Evolutionary conservation across 1,139 yeast species (phyloP).

Genomic region (Candida dubliniensis): DNA sequence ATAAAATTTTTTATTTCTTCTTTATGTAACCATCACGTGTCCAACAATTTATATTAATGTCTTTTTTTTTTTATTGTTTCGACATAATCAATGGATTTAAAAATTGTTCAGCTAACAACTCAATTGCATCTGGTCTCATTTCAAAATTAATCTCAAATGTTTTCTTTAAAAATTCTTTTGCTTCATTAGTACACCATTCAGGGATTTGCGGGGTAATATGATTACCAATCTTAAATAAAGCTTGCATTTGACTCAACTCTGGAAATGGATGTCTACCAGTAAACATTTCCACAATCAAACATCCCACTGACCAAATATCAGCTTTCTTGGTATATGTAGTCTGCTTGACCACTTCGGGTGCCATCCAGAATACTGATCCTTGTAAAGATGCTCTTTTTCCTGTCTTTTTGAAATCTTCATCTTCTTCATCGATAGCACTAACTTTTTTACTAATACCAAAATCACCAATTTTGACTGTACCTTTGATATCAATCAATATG

Average conservation of each 20-base stretch:
- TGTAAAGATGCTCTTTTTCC: slow-evolving; percentile 80
- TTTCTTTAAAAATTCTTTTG: slow-evolving; percentile 60
- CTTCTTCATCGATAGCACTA: slow-evolving; percentile 26
- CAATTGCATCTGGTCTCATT: slow-evolving; percentile 72
- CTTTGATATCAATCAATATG: slow-evolving; percentile 84
- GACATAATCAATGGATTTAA: slow-evolving; percentile 52
- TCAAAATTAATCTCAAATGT: slow-evolving; percentile 77
- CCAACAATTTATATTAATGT: no score
- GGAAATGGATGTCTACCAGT: slow-evolving; percentile 96
- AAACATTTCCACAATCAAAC: slow-evolving; percentile 89
- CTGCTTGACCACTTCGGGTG: slow-evolving; percentile 94
- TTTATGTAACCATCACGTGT: no score
- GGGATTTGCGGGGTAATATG: slow-evolving; percentile 78
- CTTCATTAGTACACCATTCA: slow-evolving; percentile 69
- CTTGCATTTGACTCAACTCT: slow-evolving; percentile 92
- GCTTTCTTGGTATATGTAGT: slow-evolving; percentile 86
- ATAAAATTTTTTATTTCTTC: no score
- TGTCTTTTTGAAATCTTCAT: slow-evolving; percentile 25
- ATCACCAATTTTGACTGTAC: slow-evolving; percentile 89
- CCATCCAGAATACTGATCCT: slow-evolving; percentile 98
- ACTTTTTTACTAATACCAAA: slow-evolving; percentile 88
- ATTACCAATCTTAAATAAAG: slow-evolving; percentile 88
- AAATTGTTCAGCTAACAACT: slow-evolving; percentile 62
- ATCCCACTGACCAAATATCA: slow-evolving; percentile 95
- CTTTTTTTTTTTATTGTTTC: slow-evolving; percentile 23